These are phyloP conservation scores for Symbiodinium pilosum DNA, from an alignment of 73 alveolate species.

Conservation along the genomic window DNA sequence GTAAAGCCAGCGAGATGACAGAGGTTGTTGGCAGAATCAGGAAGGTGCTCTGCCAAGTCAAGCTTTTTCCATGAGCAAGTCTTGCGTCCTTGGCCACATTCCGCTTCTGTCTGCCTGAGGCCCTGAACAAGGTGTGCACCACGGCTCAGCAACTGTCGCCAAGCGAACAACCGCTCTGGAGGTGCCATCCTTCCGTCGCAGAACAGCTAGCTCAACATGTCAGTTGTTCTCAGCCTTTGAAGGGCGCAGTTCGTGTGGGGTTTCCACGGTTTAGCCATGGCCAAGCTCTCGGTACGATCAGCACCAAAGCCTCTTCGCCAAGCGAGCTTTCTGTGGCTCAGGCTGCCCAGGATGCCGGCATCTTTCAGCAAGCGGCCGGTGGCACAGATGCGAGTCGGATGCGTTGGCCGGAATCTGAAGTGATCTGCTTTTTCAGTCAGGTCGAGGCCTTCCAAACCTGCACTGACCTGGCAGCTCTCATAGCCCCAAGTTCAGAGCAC, in stretches of 20 bases:
- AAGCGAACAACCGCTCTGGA: neutral
- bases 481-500: conserved; percentile 82
- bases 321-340: neutral
- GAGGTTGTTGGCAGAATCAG: conserved; percentile 31
- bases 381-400: neutral
- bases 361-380: conserved; percentile 38
- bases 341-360: conserved; percentile 82
- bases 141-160: neutral
- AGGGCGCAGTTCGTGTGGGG: conserved; percentile 86
- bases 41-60: neutral
- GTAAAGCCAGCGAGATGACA: conserved; percentile 3
- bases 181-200: neutral
- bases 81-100: too few species aligned
- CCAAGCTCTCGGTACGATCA: neutral
- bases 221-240: too few species aligned
- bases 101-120: neutral
- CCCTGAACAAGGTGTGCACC: neutral
- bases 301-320: neutral
- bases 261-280: conserved; percentile 67
- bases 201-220: too few species aligned
- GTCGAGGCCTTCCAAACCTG: conserved; percentile 53
- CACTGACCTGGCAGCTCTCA: conserved; percentile 4
- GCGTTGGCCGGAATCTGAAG: too few species aligned
- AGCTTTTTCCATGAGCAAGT: neutral
- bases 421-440: neutral